phyloP scores from a whole-genome alignment of 306 rosid genomes.

The Leucaena leucocephala region DNA sequence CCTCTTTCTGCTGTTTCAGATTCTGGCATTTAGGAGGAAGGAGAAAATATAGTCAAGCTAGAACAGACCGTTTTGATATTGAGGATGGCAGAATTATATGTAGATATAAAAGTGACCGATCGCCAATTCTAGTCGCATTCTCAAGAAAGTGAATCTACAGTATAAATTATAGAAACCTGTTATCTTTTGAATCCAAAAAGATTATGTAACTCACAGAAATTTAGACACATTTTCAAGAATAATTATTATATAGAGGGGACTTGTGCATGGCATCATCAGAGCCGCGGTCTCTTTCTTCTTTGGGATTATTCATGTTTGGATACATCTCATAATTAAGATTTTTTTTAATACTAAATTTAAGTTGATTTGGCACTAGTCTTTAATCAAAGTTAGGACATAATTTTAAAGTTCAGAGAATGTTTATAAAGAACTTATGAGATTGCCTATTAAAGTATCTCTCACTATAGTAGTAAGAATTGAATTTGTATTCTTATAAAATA shows the following conservation, averaged over 20 bases:
- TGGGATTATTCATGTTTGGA: not conserved
- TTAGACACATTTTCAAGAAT: not conserved
- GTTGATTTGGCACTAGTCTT: no score
- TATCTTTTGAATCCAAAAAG: not conserved
- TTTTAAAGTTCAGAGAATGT: no score
- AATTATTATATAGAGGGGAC: not conserved
- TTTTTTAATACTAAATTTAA: no score
- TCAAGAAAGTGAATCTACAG: constrained; percentile 9
- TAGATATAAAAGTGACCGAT: not conserved
- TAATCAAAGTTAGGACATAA: no score
- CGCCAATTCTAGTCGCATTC: constrained; percentile 2
- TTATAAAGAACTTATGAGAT: no score
- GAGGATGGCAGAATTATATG: constrained; percentile 9
- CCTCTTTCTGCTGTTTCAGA: constrained; percentile 57
- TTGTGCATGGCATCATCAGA: not conserved
- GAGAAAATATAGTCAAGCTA: constrained; percentile 28
- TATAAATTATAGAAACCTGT: not conserved
- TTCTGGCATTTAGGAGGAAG: constrained; percentile 77
- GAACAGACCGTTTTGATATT: constrained; percentile 12
- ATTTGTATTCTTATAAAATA: no score
- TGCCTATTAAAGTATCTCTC: no score
- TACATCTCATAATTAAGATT: not conserved
- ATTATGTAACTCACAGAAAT: not conserved
- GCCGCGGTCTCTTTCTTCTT: not conserved
- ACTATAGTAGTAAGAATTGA: no score